Percentiles rank a stretch among this genome's conserved stretches.
phyloP scores from a whole-genome alignment of 768 basidiomycete genomes.

The Baorangia bicolor region DNA sequence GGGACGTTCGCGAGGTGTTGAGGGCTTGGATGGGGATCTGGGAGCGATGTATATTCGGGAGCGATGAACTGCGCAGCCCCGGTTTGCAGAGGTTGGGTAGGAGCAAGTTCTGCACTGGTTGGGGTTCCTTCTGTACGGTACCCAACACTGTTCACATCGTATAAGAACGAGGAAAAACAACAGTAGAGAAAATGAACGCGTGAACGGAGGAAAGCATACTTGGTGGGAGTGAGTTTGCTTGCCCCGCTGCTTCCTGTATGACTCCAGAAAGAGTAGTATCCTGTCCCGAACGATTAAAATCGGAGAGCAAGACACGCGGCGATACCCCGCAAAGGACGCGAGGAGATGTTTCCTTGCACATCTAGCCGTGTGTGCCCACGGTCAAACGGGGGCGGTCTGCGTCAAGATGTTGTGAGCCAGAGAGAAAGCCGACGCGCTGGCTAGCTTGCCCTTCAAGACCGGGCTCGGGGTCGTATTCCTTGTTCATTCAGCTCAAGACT shows the following conservation, averaged over 20 bases:
- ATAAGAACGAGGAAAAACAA: not conserved
- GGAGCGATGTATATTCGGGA: conserved; percentile 36
- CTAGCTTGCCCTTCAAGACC: not conserved
- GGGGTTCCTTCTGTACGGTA: conserved; percentile 75
- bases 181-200: not conserved
- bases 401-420: conserved; percentile 15
- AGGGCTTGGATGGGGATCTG: conserved; percentile 5
- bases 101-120: conserved; percentile 75
- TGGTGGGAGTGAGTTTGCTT: too few species aligned
- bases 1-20: conserved; percentile 17
- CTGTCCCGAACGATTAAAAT: conserved; percentile 36
- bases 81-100: conserved; percentile 73
- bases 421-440: conserved; percentile 39
- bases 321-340: conserved; percentile 51
- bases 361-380: conserved; percentile 2
- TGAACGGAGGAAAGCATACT: conserved; percentile 19
- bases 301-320: conserved; percentile 50
- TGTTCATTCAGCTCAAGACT: conserved; percentile 4
- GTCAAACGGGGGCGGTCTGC: conserved; percentile 2
- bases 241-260: not conserved
- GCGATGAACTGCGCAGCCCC: conserved; percentile 60
- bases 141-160: conserved; percentile 45
- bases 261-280: conserved; percentile 31
- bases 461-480: conserved; percentile 43
- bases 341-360: conserved; percentile 35